These are phyloP conservation scores for Candida yuanshanica DNA, from an alignment of 805 yeast species.

Conservation along the genomic window DNA sequence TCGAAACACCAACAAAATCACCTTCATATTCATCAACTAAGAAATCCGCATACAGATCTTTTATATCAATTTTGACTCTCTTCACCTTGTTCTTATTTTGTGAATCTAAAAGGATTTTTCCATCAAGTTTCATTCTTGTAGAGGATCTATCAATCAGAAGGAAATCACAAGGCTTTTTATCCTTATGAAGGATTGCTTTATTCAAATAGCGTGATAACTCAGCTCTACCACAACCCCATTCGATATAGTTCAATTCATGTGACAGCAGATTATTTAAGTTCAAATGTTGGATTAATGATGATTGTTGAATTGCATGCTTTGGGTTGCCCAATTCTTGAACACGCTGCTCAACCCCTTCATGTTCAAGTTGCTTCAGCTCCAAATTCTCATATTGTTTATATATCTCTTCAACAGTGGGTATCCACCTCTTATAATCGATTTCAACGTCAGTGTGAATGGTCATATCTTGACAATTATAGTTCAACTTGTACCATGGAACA, in stretches of 20 bases:
- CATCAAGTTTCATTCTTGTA: constrained; percentile 73
- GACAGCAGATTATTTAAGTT: constrained; percentile 35
- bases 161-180: constrained; percentile 28
- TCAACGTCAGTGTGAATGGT: constrained; percentile 7
- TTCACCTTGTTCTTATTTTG: constrained; percentile 28
- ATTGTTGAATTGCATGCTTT: constrained; percentile 81
- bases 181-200: constrained; percentile 23
- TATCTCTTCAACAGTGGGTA: constrained; percentile 31
- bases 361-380: constrained; percentile 22
- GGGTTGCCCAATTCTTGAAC: constrained; percentile 41
- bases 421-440: constrained; percentile 24
- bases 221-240: constrained; percentile 90
- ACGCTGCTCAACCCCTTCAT: constrained; percentile 23
- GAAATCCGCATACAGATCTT: constrained; percentile 55
- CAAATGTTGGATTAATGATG: constrained; percentile 70
- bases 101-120: constrained; percentile 55
- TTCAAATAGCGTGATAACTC: constrained; percentile 67
- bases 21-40: constrained; percentile 29
- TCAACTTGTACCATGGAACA: constrained; percentile 42
- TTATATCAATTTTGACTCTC: constrained; percentile 71
- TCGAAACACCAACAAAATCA: constrained; percentile 60
- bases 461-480: constrained; percentile 35
- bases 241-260: constrained; percentile 41
- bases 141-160: constrained; percentile 72
- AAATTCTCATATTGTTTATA: constrained; percentile 30